Conservation (phyloP, 768 basidiomycete genomes). For the Dentipellis fragilis region DNA sequence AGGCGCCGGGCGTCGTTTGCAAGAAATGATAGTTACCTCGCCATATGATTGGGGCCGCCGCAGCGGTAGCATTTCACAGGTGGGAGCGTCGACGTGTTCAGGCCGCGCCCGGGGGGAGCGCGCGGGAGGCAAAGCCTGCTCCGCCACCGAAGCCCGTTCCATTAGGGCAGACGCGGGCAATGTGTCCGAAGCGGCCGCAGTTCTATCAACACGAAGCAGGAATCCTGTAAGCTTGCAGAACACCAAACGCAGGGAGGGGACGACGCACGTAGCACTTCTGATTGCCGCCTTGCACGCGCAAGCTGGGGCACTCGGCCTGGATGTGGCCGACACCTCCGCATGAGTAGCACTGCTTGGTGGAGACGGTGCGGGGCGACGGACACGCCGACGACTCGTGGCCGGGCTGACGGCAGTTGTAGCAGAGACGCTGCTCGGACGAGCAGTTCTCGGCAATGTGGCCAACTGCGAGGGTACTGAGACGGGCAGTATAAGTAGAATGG, state of each 20-base stretch:
- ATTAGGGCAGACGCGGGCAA: constrained; percentile 67
- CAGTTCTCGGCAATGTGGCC: constrained; percentile 93
- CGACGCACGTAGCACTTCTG: constrained; percentile 78
- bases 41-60: constrained; percentile 83
- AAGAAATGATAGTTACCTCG: constrained; percentile 37
- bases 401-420: constrained; percentile 93
- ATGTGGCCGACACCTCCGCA: constrained; percentile 91
- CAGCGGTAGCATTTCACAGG: constrained; percentile 87
- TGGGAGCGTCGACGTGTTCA: constrained; percentile 69
- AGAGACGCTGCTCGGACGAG: constrained; percentile 78
- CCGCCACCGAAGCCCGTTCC: constrained; percentile 18
- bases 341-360: constrained; percentile 86
- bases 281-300: constrained; percentile 56
- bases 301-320: constrained; percentile 77
- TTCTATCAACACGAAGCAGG: constrained; percentile 33
- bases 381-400: constrained; percentile 89
- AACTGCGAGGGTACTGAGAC: constrained; percentile 34
- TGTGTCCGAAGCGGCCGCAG: constrained; percentile 76
- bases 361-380: constrained; percentile 71
- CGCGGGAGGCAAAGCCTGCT: constrained; percentile 51
- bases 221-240: neutral
- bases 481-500: neutral
- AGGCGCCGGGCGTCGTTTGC: neutral
- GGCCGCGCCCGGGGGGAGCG: constrained; percentile 60
- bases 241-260: neutral